Evolutionary conservation across 2,329 filamentous ascomycete species (phyloP).

Genomic region (Pochonia chlamydosporia): DNA sequence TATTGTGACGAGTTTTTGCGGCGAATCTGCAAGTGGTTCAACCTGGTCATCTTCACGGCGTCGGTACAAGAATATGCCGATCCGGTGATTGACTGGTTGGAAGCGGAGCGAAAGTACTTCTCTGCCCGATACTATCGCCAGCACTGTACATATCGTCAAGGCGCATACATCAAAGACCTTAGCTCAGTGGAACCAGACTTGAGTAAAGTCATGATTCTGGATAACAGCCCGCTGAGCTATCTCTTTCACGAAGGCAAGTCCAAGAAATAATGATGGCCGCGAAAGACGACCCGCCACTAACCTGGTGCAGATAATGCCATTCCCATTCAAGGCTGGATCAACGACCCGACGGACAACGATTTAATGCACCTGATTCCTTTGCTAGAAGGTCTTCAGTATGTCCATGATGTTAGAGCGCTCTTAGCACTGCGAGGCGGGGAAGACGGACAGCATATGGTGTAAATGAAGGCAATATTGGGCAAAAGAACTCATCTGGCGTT

Average conservation of each 20-base stretch:
- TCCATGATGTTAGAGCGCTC: conserved; percentile 88
- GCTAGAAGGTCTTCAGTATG: conserved; percentile 91
- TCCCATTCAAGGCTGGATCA: conserved; percentile 99
- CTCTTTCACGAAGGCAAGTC: conserved; percentile 91
- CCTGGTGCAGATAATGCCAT: conserved; percentile 80
- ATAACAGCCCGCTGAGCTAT: conserved; percentile 97
- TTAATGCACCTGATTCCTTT: conserved; percentile 87
- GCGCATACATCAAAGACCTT: conserved; percentile 96
- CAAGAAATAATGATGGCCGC: too few relatives aligned
- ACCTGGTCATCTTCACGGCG: conserved; percentile 91
- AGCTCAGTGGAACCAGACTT: conserved; percentile 94
- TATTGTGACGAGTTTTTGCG: conserved; percentile 95
- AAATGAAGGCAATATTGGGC: conserved; percentile 10
- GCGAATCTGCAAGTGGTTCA: conserved; percentile 95
- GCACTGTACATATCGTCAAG: conserved; percentile 92
- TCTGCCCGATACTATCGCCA: conserved; percentile 90
- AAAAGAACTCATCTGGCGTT: conserved; percentile 7
- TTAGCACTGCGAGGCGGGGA: conserved; percentile 86
- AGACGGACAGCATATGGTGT: conserved; percentile 55
- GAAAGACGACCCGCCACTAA: neutral
- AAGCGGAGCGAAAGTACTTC: conserved; percentile 95
- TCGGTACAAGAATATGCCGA: conserved; percentile 98
- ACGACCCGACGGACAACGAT: conserved; percentile 94
- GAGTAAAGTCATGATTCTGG: conserved; percentile 97
- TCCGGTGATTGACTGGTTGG: conserved; percentile 97